Percentiles rank a stretch among this genome's conserved stretches.
These are phyloP conservation scores for Protoeuglena noctilucae DNA, from an alignment of 139 green algal species.

Conservation along the genomic window DNA sequence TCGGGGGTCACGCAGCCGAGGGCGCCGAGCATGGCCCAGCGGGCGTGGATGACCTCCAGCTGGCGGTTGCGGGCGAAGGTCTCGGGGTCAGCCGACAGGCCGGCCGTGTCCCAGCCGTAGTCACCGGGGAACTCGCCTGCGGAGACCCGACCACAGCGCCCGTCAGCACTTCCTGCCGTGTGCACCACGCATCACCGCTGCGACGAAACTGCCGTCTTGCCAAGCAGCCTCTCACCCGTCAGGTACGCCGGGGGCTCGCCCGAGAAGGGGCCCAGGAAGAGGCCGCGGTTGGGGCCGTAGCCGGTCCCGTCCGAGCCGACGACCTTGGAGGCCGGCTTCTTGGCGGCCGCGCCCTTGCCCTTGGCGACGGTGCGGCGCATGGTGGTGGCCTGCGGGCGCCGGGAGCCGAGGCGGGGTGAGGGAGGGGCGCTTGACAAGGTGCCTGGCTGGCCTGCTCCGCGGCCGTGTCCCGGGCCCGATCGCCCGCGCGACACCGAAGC, in stretches of 20 bases:
- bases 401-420: no score
- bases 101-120: conserved; percentile 22
- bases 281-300: conserved; percentile 5
- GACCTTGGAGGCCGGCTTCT: not conserved
- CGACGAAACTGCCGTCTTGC: no score
- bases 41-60: conserved; percentile 6
- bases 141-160: no score
- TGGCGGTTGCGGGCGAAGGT: conserved; percentile 7
- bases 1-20: conserved; percentile 27
- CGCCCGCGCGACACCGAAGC: no score
- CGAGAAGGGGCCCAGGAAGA: conserved; percentile 5
- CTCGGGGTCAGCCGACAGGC: conserved; percentile 20
- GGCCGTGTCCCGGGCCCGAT: no score
- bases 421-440: no score
- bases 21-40: conserved; percentile 13
- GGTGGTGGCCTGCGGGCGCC: no score
- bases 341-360: no score
- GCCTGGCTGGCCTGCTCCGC: no score
- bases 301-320: not conserved
- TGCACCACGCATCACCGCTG: no score
- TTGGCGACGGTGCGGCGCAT: conserved; percentile 6
- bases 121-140: conserved; percentile 11
- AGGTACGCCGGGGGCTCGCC: conserved; percentile 5
- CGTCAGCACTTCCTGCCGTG: no score
- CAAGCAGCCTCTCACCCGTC: no score